These are phyloP conservation scores for Agrostemma githago DNA, from an alignment of 148 eudicot species.

Conservation along the genomic window DNA sequence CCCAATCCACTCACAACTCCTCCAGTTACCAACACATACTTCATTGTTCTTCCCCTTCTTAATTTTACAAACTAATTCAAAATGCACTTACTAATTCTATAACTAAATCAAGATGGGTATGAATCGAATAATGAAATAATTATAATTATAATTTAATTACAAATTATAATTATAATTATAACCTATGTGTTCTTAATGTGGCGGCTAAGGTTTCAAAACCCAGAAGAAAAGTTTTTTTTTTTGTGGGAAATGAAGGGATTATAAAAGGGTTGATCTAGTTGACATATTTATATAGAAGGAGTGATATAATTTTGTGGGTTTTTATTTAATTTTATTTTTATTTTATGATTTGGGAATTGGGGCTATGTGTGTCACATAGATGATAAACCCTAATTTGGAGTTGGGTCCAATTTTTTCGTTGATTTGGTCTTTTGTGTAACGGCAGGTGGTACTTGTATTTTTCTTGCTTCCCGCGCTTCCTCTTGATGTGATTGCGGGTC, in stretches of 20 bases:
- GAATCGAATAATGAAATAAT: too few species aligned
- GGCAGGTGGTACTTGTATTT: not conserved
- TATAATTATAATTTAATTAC: too few species aligned
- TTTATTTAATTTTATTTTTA: too few species aligned
- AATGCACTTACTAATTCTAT: not conserved
- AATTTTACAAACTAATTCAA: not conserved
- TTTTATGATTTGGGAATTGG: not conserved
- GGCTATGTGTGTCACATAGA: not conserved
- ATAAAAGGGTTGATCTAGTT: not conserved
- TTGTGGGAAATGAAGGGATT: not conserved
- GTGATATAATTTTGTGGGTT: not conserved
- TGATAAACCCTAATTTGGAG: not conserved
- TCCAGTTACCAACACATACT: slow-evolving; percentile 86
- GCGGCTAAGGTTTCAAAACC: not conserved
- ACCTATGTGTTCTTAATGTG: too few species aligned
- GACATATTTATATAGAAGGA: not conserved
- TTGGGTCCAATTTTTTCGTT: too few species aligned
- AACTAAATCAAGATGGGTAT: too few species aligned
- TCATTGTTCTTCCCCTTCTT: slow-evolving; percentile 48
- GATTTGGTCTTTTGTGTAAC: not conserved
- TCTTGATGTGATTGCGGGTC: not conserved
- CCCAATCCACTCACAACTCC: slow-evolving; percentile 92
- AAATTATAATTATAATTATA: too few species aligned
- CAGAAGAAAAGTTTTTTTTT: not conserved
- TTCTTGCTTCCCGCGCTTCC: not conserved